Conservation (phyloP, 1,139 yeast species). For the Candida sanyaensis region DNA sequence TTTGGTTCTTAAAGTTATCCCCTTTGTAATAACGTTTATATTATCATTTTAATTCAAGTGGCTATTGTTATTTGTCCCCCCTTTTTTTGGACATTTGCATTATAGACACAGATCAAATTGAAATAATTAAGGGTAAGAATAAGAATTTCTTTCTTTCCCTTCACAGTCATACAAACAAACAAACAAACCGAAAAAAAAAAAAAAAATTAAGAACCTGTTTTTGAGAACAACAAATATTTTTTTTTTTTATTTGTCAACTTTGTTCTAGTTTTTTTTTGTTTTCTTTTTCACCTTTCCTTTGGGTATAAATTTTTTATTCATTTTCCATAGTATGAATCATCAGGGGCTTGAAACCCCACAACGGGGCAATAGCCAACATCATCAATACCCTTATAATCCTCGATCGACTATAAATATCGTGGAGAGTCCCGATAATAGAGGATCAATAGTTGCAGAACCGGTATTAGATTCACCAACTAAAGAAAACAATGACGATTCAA, state of each 20-base stretch:
- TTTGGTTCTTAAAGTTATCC: no score
- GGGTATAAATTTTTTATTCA: background rate
- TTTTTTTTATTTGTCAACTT: conserved; percentile 1
- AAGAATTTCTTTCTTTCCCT: background rate
- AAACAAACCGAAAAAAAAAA: background rate
- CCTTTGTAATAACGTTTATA: no score
- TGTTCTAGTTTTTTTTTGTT: background rate
- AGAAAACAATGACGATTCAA: background rate
- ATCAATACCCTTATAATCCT: background rate
- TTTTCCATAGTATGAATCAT: conserved; percentile 5
- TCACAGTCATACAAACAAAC: no score
- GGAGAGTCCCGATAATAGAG: conserved; percentile 9
- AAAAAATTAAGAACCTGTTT: background rate
- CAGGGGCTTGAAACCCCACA: conserved; percentile 7
- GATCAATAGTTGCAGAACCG: conserved; percentile 8
- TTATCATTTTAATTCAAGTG: background rate
- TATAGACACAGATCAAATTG: background rate
- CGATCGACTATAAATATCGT: conserved; percentile 10
- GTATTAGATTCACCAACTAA: conserved; percentile 1
- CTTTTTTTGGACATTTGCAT: background rate
- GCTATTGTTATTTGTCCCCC: background rate
- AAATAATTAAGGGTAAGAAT: conserved; percentile 1
- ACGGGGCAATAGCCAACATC: conserved; percentile 5
- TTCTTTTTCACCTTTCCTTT: background rate
- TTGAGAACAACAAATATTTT: conserved; percentile 1